phyloP scores from a whole-genome alignment of 2,329 filamentous ascomycete species.

The Ophiocordyceps robertsii region DNA sequence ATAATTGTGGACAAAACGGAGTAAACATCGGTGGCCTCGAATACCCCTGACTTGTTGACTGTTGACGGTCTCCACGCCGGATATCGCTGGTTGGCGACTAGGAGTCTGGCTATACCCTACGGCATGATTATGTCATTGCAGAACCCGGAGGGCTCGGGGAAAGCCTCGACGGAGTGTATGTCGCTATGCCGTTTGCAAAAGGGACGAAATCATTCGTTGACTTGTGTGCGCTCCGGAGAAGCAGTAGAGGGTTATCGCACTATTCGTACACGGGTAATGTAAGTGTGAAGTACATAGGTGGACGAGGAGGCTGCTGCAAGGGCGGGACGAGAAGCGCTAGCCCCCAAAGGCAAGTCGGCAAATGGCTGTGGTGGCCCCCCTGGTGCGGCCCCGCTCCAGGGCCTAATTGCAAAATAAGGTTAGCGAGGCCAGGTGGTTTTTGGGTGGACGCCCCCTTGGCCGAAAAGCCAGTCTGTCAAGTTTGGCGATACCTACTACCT shows the following conservation, averaged over 20 bases:
- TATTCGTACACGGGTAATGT: too few species aligned
- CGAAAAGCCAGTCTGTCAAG: conserved; percentile 3
- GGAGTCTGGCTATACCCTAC: conserved; percentile 7
- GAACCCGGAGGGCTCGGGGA: conserved; percentile 6
- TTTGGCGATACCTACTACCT: too few species aligned
- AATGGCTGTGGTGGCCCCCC: too few species aligned
- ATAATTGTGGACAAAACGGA: conserved; percentile 6
- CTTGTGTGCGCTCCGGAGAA: too few species aligned
- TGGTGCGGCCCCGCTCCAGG: too few species aligned
- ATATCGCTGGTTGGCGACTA: conserved; percentile 1
- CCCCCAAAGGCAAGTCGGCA: too few species aligned
- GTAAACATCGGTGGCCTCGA: conserved; percentile 6
- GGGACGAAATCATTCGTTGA: conserved; percentile 5
- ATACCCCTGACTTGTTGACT: conserved; percentile 7
- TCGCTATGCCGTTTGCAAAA: conserved; percentile 9
- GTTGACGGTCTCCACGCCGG: conserved; percentile 3
- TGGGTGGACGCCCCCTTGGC: neutral
- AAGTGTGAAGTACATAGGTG: too few species aligned
- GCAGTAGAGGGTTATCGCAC: too few species aligned
- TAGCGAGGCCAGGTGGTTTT: neutral
- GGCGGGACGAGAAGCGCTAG: too few species aligned
- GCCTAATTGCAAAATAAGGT: neutral
- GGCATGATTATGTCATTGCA: conserved; percentile 9
- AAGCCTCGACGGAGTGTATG: conserved; percentile 10
- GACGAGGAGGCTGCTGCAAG: too few species aligned